A percentile compares a stretch with the other conserved stretches of the same genome.
Conservation (phyloP, 768 basidiomycete genomes). For the Leccinellum luteum region DNA sequence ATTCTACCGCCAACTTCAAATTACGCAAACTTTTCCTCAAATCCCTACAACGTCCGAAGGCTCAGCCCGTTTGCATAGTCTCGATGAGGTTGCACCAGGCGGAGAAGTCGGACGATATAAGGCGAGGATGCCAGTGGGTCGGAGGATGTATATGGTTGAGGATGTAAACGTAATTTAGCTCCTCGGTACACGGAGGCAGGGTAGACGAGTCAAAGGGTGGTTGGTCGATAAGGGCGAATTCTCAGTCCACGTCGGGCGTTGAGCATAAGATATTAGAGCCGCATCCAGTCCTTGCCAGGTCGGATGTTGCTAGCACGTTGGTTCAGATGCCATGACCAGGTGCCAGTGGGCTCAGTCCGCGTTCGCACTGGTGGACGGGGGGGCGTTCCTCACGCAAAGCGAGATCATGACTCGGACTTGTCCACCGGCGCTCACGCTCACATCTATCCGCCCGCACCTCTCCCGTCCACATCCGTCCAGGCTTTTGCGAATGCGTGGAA, state of each 20-base stretch:
- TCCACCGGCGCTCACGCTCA: slow-evolving; percentile 90
- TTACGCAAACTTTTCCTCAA: too few relatives aligned
- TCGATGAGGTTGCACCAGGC: slow-evolving; percentile 78
- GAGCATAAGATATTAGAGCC: too few relatives aligned
- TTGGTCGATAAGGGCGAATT: slow-evolving; percentile 34
- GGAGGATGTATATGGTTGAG: slow-evolving; percentile 89
- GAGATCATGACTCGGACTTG: slow-evolving; percentile 96
- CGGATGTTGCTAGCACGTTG: neutral
- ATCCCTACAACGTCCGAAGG: too few relatives aligned
- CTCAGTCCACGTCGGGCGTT: slow-evolving; percentile 13
- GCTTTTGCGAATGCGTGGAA: slow-evolving; percentile 73
- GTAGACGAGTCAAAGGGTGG: slow-evolving; percentile 35
- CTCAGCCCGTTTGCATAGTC: slow-evolving; percentile 96
- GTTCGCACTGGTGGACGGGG: slow-evolving; percentile 25
- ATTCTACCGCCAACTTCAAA: too few relatives aligned
- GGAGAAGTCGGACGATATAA: slow-evolving; percentile 78
- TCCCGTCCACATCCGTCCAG: slow-evolving; percentile 89
- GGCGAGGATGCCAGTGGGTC: slow-evolving; percentile 82
- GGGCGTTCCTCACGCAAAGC: slow-evolving; percentile 81
- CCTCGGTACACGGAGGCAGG: slow-evolving; percentile 34
- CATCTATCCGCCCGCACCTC: slow-evolving; percentile 90
- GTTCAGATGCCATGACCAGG: neutral
- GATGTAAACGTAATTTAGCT: slow-evolving; percentile 73
- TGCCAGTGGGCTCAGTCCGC: neutral
- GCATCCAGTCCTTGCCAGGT: neutral